These are phyloP conservation scores for Pelargonium australe DNA, from an alignment of 441 rosid species.

Conservation along the genomic window DNA sequence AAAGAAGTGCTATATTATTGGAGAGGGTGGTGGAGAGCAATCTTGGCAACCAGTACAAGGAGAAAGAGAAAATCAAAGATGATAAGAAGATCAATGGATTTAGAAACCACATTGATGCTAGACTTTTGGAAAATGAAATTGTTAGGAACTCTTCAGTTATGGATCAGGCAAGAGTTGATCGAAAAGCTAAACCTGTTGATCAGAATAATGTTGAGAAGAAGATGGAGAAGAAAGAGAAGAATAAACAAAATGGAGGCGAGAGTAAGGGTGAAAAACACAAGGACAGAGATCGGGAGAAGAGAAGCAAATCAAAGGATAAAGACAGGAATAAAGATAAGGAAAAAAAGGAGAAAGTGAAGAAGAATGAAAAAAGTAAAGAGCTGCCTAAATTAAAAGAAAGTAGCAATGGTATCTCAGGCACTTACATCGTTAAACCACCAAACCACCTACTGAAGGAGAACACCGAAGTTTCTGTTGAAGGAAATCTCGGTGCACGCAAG, in stretches of 20 bases:
- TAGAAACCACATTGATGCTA: constrained; percentile 24
- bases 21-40: constrained; percentile 25
- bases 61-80: constrained; percentile 30
- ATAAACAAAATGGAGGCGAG: constrained; percentile 28
- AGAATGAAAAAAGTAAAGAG: constrained; percentile 28
- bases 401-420: constrained; percentile 3
- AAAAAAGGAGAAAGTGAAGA: constrained; percentile 41
- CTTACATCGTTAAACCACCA: not conserved
- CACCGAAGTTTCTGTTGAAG: not conserved
- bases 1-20: constrained; percentile 23
- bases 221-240: constrained; percentile 31
- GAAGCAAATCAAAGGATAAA: constrained; percentile 32
- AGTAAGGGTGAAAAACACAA: constrained; percentile 36
- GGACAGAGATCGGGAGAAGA: constrained; percentile 29
- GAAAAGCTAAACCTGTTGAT: constrained; percentile 31
- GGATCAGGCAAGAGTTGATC: constrained; percentile 36
- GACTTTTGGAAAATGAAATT: constrained; percentile 27
- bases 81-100: constrained; percentile 33
- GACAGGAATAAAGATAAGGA: constrained; percentile 34
- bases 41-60: constrained; percentile 19
- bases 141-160: constrained; percentile 21
- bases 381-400: constrained; percentile 27
- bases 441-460: not conserved
- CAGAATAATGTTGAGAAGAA: constrained; percentile 30
- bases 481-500: constrained; percentile 1